These are phyloP conservation scores for Sonneratia alba DNA, from an alignment of 345 rosid species.

Conservation along the genomic window DNA sequence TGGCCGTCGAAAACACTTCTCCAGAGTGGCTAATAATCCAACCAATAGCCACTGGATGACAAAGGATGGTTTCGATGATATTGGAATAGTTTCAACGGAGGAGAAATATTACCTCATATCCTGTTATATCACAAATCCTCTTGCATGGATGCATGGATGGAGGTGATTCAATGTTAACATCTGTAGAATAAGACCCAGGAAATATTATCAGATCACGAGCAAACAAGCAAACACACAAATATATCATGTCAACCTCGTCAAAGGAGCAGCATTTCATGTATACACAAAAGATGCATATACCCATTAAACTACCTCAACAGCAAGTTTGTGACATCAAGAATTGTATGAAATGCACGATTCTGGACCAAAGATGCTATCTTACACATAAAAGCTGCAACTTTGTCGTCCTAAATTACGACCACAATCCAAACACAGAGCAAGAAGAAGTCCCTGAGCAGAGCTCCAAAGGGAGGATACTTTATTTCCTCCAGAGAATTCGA, in stretches of 20 bases:
- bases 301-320: too few species aligned
- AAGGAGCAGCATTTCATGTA: too few species aligned
- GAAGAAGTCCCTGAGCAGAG: background rate
- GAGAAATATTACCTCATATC: slow-evolving; percentile 51
- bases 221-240: background rate
- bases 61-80: background rate
- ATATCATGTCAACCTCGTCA: background rate
- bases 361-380: too few species aligned
- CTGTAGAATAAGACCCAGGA: slow-evolving; percentile 23
- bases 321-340: too few species aligned
- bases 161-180: slow-evolving; percentile 79
- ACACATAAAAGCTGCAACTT: too few species aligned
- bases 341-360: too few species aligned
- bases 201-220: slow-evolving; percentile 1
- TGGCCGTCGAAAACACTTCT: background rate
- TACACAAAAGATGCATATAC: too few species aligned
- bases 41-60: background rate
- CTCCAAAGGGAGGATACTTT: background rate
- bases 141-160: slow-evolving; percentile 74
- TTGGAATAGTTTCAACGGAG: background rate
- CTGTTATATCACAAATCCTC: slow-evolving; percentile 82
- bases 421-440: background rate
- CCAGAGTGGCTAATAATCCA: background rate
- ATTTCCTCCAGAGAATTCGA: background rate
- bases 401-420: background rate